Evolutionary conservation across 169 alveolate genomes (phyloP).

Genomic region (Besnoitia besnoiti): DNA sequence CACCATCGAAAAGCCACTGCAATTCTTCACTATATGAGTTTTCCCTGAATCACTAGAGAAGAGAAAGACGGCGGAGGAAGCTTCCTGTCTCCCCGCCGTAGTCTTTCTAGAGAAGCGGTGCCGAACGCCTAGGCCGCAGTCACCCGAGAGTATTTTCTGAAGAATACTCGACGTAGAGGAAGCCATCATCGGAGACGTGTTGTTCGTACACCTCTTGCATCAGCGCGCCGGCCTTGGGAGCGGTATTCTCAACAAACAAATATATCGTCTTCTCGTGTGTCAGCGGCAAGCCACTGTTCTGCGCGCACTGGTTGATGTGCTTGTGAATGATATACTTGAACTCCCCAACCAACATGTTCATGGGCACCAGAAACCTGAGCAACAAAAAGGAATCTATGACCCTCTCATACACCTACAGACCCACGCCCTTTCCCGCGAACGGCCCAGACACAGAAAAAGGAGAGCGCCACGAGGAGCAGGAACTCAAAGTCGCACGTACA

Average conservation of each 20-base stretch:
- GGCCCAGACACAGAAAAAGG: too few relatives aligned
- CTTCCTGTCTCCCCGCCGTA: background rate
- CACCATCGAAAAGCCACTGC: background rate
- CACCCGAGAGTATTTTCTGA: conserved; percentile 82
- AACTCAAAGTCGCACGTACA: too few relatives aligned
- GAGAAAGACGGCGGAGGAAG: background rate
- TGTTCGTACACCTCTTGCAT: conserved; percentile 81
- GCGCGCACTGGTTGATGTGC: conserved; percentile 80
- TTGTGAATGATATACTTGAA: conserved; percentile 83
- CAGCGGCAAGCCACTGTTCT: conserved; percentile 49
- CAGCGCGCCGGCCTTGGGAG: conserved; percentile 80
- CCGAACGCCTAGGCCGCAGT: background rate
- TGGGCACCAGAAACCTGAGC: conserved; percentile 76
- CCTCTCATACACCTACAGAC: too few relatives aligned
- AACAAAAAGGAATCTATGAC: too few relatives aligned
- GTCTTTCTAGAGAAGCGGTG: background rate
- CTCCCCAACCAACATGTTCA: conserved; percentile 78
- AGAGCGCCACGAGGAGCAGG: too few relatives aligned
- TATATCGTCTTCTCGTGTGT: conserved; percentile 78
- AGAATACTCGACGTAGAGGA: conserved; percentile 79
- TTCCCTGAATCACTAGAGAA: background rate
- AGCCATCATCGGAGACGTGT: conserved; percentile 82
- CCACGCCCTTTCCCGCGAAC: too few relatives aligned
- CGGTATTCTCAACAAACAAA: conserved; percentile 75
- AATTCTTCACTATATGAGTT: background rate